Conservation (phyloP, 257 asterid species). For the Verbena officinalis region DNA sequence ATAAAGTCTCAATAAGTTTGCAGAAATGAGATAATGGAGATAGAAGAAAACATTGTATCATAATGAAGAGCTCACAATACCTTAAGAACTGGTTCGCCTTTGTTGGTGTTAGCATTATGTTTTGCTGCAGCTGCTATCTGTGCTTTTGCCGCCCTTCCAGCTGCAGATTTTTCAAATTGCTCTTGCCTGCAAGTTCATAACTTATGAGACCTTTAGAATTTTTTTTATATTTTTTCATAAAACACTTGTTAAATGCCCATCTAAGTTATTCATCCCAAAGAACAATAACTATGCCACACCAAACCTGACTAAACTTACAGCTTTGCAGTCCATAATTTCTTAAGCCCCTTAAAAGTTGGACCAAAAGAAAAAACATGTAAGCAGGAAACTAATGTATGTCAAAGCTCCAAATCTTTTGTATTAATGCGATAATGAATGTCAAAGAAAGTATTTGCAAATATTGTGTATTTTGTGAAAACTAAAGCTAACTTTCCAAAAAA, state of each 20-base stretch:
- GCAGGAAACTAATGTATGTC: too few relatives aligned
- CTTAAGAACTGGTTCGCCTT: conserved; percentile 88
- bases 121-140: conserved; percentile 78
- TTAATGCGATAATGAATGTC: too few relatives aligned
- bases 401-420: too few relatives aligned
- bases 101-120: conserved; percentile 68
- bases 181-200: conserved; percentile 60
- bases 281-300: background rate
- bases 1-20: background rate
- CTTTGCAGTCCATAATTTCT: background rate
- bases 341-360: background rate
- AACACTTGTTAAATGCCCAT: too few relatives aligned
- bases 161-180: conserved; percentile 82
- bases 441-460: background rate
- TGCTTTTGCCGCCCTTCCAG: conserved; percentile 90
- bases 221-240: too few relatives aligned
- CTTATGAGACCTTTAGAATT: background rate
- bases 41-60: background rate
- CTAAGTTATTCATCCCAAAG: background rate
- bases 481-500: background rate
- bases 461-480: background rate
- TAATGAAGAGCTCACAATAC: conserved; percentile 20
- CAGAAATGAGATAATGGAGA: background rate
- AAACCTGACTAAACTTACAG: background rate
- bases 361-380: background rate